Conservation (phyloP, 2,329 filamentous ascomycete genomes). For the Harringtonia lauricola region DNA sequence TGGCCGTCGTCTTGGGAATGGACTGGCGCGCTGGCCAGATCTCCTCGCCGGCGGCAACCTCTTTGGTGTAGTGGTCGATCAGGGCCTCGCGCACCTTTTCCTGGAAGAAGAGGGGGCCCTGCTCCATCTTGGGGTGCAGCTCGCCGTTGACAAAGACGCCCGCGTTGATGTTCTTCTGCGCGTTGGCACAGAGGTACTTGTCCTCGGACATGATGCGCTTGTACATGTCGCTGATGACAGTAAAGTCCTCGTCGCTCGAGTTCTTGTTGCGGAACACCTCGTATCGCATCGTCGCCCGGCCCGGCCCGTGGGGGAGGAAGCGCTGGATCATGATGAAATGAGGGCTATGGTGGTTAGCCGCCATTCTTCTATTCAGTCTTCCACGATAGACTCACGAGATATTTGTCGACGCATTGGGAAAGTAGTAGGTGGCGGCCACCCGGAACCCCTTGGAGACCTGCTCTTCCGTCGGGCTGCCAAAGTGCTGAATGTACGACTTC, state of each 20-base stretch:
- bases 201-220: slow-evolving; percentile 40
- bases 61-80: slow-evolving; percentile 16
- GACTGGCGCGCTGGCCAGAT: slow-evolving; percentile 22
- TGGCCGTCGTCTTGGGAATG: slow-evolving; percentile 11
- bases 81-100: slow-evolving; percentile 16
- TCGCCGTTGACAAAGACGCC: slow-evolving; percentile 40
- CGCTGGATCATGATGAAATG: slow-evolving; percentile 53
- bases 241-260: slow-evolving; percentile 47
- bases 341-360: slow-evolving; percentile 20
- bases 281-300: slow-evolving; percentile 44
- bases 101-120: slow-evolving; percentile 38
- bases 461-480: slow-evolving; percentile 3
- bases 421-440: slow-evolving; percentile 25
- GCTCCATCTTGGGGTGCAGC: slow-evolving; percentile 39
- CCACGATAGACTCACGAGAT: slow-evolving; percentile 22
- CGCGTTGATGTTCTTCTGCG: slow-evolving; percentile 37
- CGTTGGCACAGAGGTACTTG: slow-evolving; percentile 35
- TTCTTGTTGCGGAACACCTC: slow-evolving; percentile 52
- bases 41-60: slow-evolving; percentile 12
- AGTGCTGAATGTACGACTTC: no score
- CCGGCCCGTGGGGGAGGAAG: slow-evolving; percentile 43
- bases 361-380: no score
- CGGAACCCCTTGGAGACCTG: slow-evolving; percentile 10
- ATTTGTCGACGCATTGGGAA: slow-evolving; percentile 26
- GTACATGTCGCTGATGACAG: slow-evolving; percentile 43